A percentile compares a stretch with the other conserved stretches of the same genome.
These are phyloP conservation scores for Sporothrix sp. DNA, from an alignment of 2,329 filamentous ascomycete genomes.

Conservation along the genomic window DNA sequence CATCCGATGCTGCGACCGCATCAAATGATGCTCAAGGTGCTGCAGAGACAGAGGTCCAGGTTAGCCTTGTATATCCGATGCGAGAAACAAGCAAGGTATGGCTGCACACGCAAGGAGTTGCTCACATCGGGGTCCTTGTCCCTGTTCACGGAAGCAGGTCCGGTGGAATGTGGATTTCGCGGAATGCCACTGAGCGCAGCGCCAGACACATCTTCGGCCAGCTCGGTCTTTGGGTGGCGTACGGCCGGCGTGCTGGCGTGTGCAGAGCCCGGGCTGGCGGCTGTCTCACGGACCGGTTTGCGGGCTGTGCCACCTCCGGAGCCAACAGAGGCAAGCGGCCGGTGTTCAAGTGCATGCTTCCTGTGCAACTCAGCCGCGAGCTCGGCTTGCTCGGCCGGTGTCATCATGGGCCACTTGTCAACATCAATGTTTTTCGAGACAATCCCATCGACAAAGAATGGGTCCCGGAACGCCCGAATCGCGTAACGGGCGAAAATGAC, in stretches of 20 bases:
- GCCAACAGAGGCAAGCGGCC: too few relatives aligned
- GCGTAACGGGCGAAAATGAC: not conserved
- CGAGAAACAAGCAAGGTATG: too few relatives aligned
- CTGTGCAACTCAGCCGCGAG: not conserved
- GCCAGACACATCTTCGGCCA: not conserved
- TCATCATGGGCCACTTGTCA: not conserved
- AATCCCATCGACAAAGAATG: not conserved
- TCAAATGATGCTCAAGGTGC: constrained; percentile 8
- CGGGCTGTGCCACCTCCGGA: too few relatives aligned
- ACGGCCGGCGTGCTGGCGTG: not conserved
- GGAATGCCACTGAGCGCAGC: not conserved
- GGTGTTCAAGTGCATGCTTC: not conserved
- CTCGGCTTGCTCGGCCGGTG: not conserved
- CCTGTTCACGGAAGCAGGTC: too few relatives aligned
- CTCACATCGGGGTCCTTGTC: not conserved
- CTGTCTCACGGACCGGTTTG: too few relatives aligned
- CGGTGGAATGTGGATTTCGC: not conserved
- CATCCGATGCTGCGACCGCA: not conserved
- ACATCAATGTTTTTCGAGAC: not conserved
- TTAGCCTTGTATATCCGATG: not conserved
- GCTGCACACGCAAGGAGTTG: not conserved
- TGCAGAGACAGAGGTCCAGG: not conserved
- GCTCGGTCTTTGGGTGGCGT: not conserved
- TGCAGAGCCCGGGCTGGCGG: not conserved
- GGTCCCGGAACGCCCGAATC: not conserved